Evolutionary conservation across 345 rosid species (phyloP), one percentile per base, ranked within the genome.

Genomic region (Eucalyptus rudis): DNA sequence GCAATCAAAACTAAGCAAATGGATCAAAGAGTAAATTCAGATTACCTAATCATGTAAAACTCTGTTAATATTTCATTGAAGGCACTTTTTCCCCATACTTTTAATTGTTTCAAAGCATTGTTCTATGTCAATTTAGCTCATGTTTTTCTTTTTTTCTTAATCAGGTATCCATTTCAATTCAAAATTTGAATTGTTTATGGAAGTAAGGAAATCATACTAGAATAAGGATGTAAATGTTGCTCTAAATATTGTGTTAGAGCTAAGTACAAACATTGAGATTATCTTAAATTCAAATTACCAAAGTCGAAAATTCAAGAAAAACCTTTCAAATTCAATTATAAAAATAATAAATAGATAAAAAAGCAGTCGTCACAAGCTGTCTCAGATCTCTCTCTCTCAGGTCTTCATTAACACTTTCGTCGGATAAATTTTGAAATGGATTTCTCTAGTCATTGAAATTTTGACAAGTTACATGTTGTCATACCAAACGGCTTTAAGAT

Each of bases 11-110:
- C 25, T 8, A 68, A 68, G 24, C 1, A 68, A 68, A 68, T 33
- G 44, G 80, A 68, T 33, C 44, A 17, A 17, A 68, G 24, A 17
- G 80, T 5, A 36, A 36, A 36, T 36, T 71, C 83, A 36, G 8
- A 36, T 20, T 20, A 76, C 15, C 14, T 71, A 9, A 68, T 17
- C 6, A 71, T 19, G 25, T 71, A 71, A 71, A 19, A 0, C 14
- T 20, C 6, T n/a, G 1, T 64, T 64, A n/a, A 64, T 64, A n/a
- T n/a, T 15, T n/a, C 3, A 2, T 15, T n/a, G 5, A n/a, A 4
- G 0, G 10, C 1, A 4, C 20, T 64, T n/a, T 13, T 64, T 4
- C 0, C 5, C 6, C 7, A 4, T 64, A n/a, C 13, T 71, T 71
- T 76, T 36, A 20, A 76, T 76, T 20, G 8, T 20, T 71, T 2